Evolutionary conservation across 225 moss, liverwort and hornwort genomes (phyloP).

Genomic region (Pseudisothecium myosuroides): DNA sequence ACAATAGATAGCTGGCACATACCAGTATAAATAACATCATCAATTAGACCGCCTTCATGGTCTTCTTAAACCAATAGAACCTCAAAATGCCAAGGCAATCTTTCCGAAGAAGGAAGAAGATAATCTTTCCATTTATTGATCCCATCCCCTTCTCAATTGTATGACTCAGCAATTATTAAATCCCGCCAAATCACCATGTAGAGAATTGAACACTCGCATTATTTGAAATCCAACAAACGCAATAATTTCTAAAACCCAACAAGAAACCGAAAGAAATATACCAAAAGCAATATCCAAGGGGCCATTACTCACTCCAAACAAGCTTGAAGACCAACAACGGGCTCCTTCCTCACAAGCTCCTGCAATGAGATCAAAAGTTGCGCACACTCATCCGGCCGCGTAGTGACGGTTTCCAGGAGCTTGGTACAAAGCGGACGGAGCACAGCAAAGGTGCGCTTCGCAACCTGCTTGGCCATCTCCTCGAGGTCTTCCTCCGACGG

Average conservation of each 20-base stretch:
- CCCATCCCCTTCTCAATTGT: neutral
- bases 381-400: slow-evolving; percentile 43
- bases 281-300: neutral
- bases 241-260: neutral
- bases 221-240: neutral
- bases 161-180: neutral
- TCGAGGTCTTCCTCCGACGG: neutral
- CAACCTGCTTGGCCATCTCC: slow-evolving; percentile 18
- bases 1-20: slow-evolving; percentile 64
- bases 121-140: neutral
- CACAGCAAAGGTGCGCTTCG: slow-evolving; percentile 39
- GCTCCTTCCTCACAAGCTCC: slow-evolving; percentile 18
- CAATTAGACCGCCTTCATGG: neutral
- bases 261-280: neutral
- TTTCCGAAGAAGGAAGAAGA: neutral
- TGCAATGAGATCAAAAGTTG: slow-evolving; percentile 41
- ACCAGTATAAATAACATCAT: neutral
- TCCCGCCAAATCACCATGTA: neutral
- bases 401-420: slow-evolving; percentile 42
- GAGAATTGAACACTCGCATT: neutral
- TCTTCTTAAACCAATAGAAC: neutral
- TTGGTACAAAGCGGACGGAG: slow-evolving; percentile 71
- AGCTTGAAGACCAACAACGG: slow-evolving; percentile 40
- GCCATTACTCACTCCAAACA: slow-evolving; percentile 64
- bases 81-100: neutral